Conservation (phyloP, 306 rosid genomes). For the Castanospermum australe region DNA sequence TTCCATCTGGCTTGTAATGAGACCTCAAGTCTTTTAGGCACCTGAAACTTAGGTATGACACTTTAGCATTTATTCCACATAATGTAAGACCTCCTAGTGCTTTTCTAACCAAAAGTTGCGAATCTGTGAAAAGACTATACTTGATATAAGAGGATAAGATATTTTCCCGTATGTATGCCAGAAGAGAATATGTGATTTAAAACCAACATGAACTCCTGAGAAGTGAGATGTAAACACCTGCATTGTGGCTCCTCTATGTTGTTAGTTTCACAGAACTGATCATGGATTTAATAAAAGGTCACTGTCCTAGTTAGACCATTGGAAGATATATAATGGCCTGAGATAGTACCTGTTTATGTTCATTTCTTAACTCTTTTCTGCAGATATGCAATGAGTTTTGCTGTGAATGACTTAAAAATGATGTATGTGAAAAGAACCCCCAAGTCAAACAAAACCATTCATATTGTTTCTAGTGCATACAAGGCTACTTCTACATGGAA, state of each 20-base stretch:
- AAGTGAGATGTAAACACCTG: neutral
- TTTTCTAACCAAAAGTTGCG: neutral
- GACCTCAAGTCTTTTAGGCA: neutral
- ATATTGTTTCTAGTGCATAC: constrained; percentile 88
- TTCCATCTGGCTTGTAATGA: neutral
- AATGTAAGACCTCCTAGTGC: neutral
- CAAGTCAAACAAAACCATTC: constrained; percentile 66
- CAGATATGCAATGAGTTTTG: constrained; percentile 91
- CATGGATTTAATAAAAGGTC: neutral
- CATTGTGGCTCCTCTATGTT: neutral
- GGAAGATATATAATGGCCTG: constrained; percentile 9
- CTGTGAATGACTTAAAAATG: constrained; percentile 68
- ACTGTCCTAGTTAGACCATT: neutral
- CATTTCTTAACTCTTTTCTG: constrained; percentile 14
- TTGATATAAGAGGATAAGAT: neutral
- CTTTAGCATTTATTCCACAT: neutral
- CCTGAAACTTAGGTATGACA: constrained; percentile 1
- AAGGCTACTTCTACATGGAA: constrained; percentile 91
- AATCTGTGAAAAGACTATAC: neutral
- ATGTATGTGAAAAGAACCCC: constrained; percentile 73
- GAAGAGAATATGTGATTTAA: constrained; percentile 18
- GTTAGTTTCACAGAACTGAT: neutral
- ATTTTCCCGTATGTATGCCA: constrained; percentile 4
- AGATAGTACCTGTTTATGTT: constrained; percentile 2
- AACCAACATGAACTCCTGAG: neutral